Base-by-base conservation (phyloP, 1,139 yeast genomes). In the Sugiyamaella castrensis region DNA sequence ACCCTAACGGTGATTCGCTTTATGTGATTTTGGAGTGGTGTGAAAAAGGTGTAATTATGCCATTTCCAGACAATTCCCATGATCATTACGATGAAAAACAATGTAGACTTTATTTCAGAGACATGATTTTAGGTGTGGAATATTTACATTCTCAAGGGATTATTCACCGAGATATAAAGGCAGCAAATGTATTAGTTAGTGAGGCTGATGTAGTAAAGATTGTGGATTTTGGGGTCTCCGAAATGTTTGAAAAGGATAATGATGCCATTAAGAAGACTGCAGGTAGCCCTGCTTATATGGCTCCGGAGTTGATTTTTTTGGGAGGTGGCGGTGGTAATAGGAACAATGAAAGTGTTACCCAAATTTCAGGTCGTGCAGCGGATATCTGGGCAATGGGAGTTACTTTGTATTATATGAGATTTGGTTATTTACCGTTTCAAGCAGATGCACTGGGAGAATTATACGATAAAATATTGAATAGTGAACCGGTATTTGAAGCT, bases 161-260 rank as follows among this genome's bases (percentile, higher is more conserved):
- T 42, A 86, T 92, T 13, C 98, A 92, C 67, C 77, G 98, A 53
- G 98, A 92, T 67, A 91, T 92, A 55, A 92, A 92, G 66, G 96
- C 98, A 1, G 97, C 96, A 11, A 92, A 92, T 63, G 71, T 92
- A 43, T 72, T 92, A 47, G 82, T 91, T 1, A 78, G 85, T 32
- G 76, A 79, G 10, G 85, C 86, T 58, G 82, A 84, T 51, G 78
- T 81, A 11, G 95, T 92, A 24, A 92, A 92, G 66, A 88, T 92
- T 36, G 87, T 94, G 30, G 98, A 92, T 71, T 92, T 92, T 68
- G 98, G 98, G 7, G 96, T 92, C 8, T 87, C 89, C 11, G 82
- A 86, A 45, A 70, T 85, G 54, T 78, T 78, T 53, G 81, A 76
- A 27, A 72, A 71, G 43, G 81, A 77, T n/a, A 80, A 82, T 62